These are phyloP conservation scores for Metschnikowia reukaufii DNA, from an alignment of 805 yeast genomes.

Conservation along the genomic window DNA sequence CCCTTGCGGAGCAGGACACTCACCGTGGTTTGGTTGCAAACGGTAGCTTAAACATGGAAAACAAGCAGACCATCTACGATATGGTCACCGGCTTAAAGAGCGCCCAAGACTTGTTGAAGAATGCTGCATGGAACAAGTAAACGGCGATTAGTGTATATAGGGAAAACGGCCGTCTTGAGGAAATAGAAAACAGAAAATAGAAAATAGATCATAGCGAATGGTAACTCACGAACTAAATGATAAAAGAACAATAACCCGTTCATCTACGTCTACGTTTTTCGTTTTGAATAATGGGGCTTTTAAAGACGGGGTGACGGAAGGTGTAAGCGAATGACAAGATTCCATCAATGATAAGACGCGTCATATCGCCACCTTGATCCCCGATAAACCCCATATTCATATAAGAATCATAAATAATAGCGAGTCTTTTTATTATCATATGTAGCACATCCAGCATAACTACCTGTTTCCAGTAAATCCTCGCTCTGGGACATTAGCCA, in stretches of 20 bases:
- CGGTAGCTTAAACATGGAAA: conserved; percentile 26
- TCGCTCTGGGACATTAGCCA: background rate
- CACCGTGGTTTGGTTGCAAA: conserved; percentile 29
- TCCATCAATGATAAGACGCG: background rate
- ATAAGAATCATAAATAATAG: background rate
- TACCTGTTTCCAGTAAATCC: conserved; percentile 2
- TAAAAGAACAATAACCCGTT: too few relatives aligned
- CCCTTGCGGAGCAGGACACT: conserved; percentile 12
- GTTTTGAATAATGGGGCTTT: too few relatives aligned
- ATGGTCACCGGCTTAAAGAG: conserved; percentile 30
- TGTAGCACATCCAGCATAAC: conserved; percentile 15
- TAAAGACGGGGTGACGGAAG: too few relatives aligned
- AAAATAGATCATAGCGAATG: too few relatives aligned
- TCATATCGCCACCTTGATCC: background rate
- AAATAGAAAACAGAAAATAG: background rate
- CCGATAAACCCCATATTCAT: background rate
- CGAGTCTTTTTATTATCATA: conserved; percentile 7
- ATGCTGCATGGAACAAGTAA: conserved; percentile 28
- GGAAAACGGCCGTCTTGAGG: background rate
- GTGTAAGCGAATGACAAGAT: too few relatives aligned
- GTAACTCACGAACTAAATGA: too few relatives aligned
- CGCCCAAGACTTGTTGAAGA: conserved; percentile 27
- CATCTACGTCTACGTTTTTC: too few relatives aligned
- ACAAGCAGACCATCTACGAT: conserved; percentile 33
- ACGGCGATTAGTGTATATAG: conserved; percentile 1